Base-by-base conservation (phyloP, 768 basidiomycete genomes). In the Leccinum sublutescens region DNA sequence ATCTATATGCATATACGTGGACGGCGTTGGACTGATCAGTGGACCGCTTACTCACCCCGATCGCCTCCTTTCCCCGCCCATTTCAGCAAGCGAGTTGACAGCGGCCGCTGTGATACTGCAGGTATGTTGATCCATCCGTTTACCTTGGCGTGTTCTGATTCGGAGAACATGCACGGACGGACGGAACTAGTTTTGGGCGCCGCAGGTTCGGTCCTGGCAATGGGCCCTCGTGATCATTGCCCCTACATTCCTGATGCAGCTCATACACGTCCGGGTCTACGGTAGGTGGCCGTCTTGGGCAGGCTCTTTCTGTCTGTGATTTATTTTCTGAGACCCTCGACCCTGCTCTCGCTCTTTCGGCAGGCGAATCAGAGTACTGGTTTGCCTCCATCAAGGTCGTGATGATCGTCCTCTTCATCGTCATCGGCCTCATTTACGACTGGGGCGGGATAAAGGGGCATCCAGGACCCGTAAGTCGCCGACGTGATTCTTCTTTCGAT, bases 311-410 rank as follows among this genome's bases (percentile, higher is more conserved):
- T 17, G 34, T 36, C 15, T n/a, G 38, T 40, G 17, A 40, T 40
- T 40, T 40, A 17, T 40, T 40, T n/a, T 40, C 38, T 40, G 38
- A 19, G n/a, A 19, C 43, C n/a, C n/a, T 8, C 15, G 38, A 40
- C 38, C 17, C 10, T 10, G 19, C 43, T 25, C 60, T 29, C 49
- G 59, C 50, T 36, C 36, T 53, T 12, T 55, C 15, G 34, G 34
- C 45, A 82, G 84, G 83, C 49, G 85, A 86, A 76, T 80, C 82
- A 1, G 83, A 82, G 63, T 85, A 84, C 71, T 86, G 85, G 85
- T 78, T 82, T 54, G 83, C 86, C 8, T 77, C 82, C 64, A 78
- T 88, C 65, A 88, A 88, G 71, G 82, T 88, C 23, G 52, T 82
- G 49, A 79, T 86, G 75, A 82, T 87, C 48, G 62, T 85, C 53